phyloP scores from a whole-genome alignment of 768 basidiomycete genomes.

The Phlebiopsis flavidoalba region DNA sequence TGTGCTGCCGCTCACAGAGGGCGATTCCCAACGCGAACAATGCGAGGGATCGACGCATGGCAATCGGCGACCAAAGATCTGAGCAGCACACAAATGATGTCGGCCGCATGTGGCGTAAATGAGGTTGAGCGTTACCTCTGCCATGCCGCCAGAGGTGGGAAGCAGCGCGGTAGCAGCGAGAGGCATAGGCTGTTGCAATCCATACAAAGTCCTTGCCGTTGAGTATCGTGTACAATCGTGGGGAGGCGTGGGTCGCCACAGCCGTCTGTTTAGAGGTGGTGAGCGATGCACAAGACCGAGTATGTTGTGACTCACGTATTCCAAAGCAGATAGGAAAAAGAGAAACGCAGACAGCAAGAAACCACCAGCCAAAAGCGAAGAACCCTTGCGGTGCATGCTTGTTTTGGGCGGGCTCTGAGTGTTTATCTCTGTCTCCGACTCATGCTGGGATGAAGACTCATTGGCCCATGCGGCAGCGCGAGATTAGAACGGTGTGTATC shows the following conservation, averaged over 20 bases:
- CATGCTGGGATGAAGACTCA: too few relatives aligned
- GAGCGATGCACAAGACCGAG: background rate
- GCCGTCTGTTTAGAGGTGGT: constrained; percentile 13
- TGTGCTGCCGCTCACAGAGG: constrained; percentile 32
- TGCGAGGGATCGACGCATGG: constrained; percentile 22
- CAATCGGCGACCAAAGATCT: constrained; percentile 30
- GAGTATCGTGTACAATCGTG: constrained; percentile 11
- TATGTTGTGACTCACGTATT: constrained; percentile 4
- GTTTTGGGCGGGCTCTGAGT: too few relatives aligned
- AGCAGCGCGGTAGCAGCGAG: constrained; percentile 30
- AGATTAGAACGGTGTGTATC: too few relatives aligned
- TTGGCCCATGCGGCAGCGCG: too few relatives aligned
- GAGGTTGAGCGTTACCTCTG: constrained; percentile 7
- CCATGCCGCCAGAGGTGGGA: constrained; percentile 27
- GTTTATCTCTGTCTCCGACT: too few relatives aligned
- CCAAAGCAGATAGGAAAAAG: constrained; percentile 18
- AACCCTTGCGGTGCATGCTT: too few relatives aligned
- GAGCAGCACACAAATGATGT: background rate
- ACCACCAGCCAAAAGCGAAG: constrained; percentile 21
- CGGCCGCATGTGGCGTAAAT: background rate
- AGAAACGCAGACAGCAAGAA: constrained; percentile 14
- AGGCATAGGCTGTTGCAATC: constrained; percentile 27
- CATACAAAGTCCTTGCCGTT: constrained; percentile 18
- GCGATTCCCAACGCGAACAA: constrained; percentile 34
- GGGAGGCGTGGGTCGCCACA: constrained; percentile 18